These are phyloP conservation scores for Tilletia setariae DNA, from an alignment of 1,284 basidiomycete species.

Conservation along the genomic window DNA sequence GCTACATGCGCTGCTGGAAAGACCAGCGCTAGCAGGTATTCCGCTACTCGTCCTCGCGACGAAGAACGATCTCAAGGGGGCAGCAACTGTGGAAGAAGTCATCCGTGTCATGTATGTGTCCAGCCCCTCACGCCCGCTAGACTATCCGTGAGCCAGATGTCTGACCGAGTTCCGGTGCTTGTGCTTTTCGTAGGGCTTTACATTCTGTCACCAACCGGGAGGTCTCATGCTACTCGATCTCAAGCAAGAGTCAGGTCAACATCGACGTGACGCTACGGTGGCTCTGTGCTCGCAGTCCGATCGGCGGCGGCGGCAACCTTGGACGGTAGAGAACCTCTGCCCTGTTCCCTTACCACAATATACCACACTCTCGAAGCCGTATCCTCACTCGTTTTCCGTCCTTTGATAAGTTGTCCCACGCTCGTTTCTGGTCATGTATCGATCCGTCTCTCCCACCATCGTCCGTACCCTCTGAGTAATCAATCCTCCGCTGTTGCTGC, in stretches of 20 bases:
- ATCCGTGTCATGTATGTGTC: constrained; percentile 71
- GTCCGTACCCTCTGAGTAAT: too few relatives aligned
- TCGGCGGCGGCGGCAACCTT: constrained; percentile 2
- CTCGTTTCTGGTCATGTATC: too few relatives aligned
- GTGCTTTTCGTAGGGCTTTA: constrained; percentile 63
- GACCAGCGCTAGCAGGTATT: constrained; percentile 71
- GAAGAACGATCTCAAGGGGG: constrained; percentile 83
- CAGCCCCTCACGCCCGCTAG: constrained; percentile 1
- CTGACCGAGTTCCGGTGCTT: too few relatives aligned
- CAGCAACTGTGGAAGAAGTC: constrained; percentile 78
- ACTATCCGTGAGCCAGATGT: too few relatives aligned
- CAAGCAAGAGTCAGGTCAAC: constrained; percentile 88
- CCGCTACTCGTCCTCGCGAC: constrained; percentile 92
- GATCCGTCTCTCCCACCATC: too few relatives aligned
- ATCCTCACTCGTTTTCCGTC: background rate
- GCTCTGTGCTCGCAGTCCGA: constrained; percentile 50
- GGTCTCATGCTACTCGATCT: constrained; percentile 59
- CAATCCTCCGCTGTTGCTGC: too few relatives aligned
- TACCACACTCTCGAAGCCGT: background rate
- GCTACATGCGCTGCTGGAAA: constrained; percentile 76
- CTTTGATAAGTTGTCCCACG: too few relatives aligned
- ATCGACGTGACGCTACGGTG: constrained; percentile 63
- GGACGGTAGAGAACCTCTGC: background rate
- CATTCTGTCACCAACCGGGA: constrained; percentile 73
- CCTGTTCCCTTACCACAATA: background rate